phyloP scores from a whole-genome alignment of 2,329 filamentous ascomycete species.

The Xylariaceae sp. region DNA sequence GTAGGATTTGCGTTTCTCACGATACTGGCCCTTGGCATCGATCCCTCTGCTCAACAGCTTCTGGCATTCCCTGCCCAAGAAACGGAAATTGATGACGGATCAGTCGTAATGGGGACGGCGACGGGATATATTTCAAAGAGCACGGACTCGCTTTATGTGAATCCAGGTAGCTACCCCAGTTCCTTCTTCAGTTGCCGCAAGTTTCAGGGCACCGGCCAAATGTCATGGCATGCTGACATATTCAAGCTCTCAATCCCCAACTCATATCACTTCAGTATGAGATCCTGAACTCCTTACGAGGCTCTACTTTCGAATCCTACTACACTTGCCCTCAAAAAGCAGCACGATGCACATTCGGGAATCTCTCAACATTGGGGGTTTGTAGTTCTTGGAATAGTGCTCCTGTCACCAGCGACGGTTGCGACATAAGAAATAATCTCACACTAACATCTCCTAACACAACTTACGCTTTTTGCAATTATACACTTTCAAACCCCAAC shows the following conservation, averaged over 20 bases:
- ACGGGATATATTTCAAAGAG: slow-evolving; percentile 23
- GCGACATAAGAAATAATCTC: not conserved
- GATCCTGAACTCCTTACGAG: slow-evolving; percentile 20
- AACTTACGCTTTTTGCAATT: slow-evolving; percentile 4
- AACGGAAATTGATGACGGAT: slow-evolving; percentile 15
- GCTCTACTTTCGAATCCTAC: slow-evolving; percentile 20
- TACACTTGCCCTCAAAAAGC: slow-evolving; percentile 24
- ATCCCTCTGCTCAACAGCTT: slow-evolving; percentile 32
- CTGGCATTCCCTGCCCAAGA: slow-evolving; percentile 21
- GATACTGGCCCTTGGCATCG: slow-evolving; percentile 31
- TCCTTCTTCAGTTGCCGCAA: not conserved
- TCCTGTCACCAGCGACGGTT: slow-evolving; percentile 13
- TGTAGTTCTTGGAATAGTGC: slow-evolving; percentile 20
- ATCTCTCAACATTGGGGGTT: slow-evolving; percentile 24
- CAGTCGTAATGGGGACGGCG: slow-evolving; percentile 15
- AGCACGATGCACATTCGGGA: slow-evolving; percentile 19
- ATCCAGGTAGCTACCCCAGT: not conserved
- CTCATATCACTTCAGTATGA: slow-evolving; percentile 13
- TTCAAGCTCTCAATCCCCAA: slow-evolving; percentile 19
- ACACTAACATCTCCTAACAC: not conserved
- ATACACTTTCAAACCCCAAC: slow-evolving; percentile 5
- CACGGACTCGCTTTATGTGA: not conserved
- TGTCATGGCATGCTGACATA: not conserved
- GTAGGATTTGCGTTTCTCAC: slow-evolving; percentile 28
- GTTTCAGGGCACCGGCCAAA: not conserved